Conservation (phyloP, 192 early-diverging fungal species). For the Rhizophlyctis rosea region DNA sequence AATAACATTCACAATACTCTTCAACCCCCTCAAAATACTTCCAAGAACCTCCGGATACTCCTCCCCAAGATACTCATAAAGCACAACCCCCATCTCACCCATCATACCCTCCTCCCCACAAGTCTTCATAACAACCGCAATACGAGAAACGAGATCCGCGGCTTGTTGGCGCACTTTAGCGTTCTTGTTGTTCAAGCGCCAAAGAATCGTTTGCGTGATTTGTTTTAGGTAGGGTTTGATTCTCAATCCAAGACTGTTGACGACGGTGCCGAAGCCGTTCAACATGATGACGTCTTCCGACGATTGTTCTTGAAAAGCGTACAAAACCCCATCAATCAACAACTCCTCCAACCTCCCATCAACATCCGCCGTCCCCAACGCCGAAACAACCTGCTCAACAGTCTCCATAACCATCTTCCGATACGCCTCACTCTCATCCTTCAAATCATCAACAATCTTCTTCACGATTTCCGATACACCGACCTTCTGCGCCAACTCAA, state of each 20-base stretch:
- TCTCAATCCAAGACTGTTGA: constrained; percentile 84
- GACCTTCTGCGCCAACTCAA: constrained; percentile 88
- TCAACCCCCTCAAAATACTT: constrained; percentile 86
- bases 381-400: constrained; percentile 73
- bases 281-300: constrained; percentile 89
- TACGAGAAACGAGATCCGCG: constrained; percentile 91
- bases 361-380: constrained; percentile 86
- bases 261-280: constrained; percentile 93
- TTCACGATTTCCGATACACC: constrained; percentile 88
- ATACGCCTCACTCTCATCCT: constrained; percentile 91
- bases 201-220: constrained; percentile 90
- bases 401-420: constrained; percentile 99
- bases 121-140: constrained; percentile 88
- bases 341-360: constrained; percentile 87
- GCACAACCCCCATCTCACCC: constrained; percentile 84
- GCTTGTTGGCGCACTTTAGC: constrained; percentile 97
- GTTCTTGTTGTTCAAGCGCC: constrained; percentile 95
- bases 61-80: constrained; percentile 98
- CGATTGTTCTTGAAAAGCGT: constrained; percentile 98
- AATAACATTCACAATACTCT: constrained; percentile 95
- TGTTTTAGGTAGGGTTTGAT: constrained; percentile 92
- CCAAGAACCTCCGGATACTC: constrained; percentile 99
- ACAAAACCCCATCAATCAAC: constrained; percentile 95
- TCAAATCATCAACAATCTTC: constrained; percentile 85
- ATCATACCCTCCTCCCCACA: constrained; percentile 97